Evolutionary conservation across 164 flowering plant genomes (phyloP), one percentile per base, ranked within the genome.

Genomic region (Sedum album): DNA sequence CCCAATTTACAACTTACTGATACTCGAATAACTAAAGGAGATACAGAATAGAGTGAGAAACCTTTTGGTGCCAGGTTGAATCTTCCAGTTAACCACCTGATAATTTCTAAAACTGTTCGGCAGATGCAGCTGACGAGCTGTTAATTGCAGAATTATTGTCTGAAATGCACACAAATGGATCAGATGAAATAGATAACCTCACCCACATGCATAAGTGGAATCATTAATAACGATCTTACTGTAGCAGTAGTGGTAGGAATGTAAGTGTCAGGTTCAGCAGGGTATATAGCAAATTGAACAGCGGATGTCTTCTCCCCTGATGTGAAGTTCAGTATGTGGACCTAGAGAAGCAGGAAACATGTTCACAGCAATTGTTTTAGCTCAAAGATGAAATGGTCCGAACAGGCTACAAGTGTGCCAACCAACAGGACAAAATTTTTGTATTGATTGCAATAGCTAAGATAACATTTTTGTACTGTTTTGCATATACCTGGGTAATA

Each of bases 291-390:
- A n/a, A n/a, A n/a, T n/a, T n/a, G n/a, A n/a, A n/a, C n/a, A n/a
- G n/a, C n/a, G n/a, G n/a, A n/a, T n/a, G n/a, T n/a, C n/a, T n/a
- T 86, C 76, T 85, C 86, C 67, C 68, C 68, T 31, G 79, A 42
- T 0, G 86, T 75, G 77, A 71, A 73, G 73, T 83, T 88, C 78
- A 87, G 67, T 51, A 86, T 64, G 55, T 76, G 86, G 60, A 93
- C 93, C 98, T 93, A 86, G 57, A 79, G 21, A 69, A 28, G 67
- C 39, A 63, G 10, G 14, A 42, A 10, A 20, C 60, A 33, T n/a
- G n/a, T n/a, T n/a, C n/a, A n/a, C n/a, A n/a, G n/a, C n/a, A n/a
- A n/a, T n/a, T n/a, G n/a, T n/a, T n/a, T n/a, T n/a, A n/a, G n/a
- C n/a, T n/a, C n/a, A n/a, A n/a, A n/a, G n/a, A n/a, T n/a, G n/a